Percentiles rank a stretch among this genome's conserved stretches.
These are phyloP conservation scores for Thelonectria discophora DNA, from an alignment of 2,329 filamentous ascomycete genomes.

Conservation along the genomic window DNA sequence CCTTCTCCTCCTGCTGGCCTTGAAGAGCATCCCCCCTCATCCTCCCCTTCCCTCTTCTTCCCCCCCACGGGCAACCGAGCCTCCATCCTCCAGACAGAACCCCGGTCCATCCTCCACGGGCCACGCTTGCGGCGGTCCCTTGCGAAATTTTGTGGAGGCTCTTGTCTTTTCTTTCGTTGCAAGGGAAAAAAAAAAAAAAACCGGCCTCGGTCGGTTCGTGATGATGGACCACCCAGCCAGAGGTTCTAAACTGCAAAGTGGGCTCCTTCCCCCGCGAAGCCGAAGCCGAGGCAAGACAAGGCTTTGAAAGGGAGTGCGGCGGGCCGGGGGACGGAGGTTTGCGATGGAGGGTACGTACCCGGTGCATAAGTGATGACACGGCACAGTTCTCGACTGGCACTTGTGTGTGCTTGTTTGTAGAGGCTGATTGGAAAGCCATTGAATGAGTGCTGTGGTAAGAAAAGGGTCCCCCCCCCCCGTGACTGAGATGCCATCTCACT, in stretches of 20 bases:
- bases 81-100: too few relatives aligned
- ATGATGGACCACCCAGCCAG: constrained; percentile 9
- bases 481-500: constrained; percentile 4
- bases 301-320: constrained; percentile 10
- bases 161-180: background rate
- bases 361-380: too few relatives aligned
- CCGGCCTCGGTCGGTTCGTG: constrained; percentile 23
- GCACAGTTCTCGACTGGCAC: too few relatives aligned
- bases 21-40: too few relatives aligned
- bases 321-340: constrained; percentile 33
- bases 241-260: constrained; percentile 29
- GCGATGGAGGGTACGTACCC: constrained; percentile 21
- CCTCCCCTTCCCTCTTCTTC: background rate
- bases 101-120: too few relatives aligned
- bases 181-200: constrained; percentile 1
- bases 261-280: constrained; percentile 35
- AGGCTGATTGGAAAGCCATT: too few relatives aligned
- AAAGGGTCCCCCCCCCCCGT: too few relatives aligned
- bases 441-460: too few relatives aligned
- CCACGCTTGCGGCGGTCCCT: constrained; percentile 10
- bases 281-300: constrained; percentile 42
- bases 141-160: background rate
- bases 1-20: too few relatives aligned
- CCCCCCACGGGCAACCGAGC: constrained; percentile 2
- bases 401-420: too few relatives aligned